phyloP scores from a whole-genome alignment of 2,329 filamentous ascomycete species.

The Trichoderma guizhouense region DNA sequence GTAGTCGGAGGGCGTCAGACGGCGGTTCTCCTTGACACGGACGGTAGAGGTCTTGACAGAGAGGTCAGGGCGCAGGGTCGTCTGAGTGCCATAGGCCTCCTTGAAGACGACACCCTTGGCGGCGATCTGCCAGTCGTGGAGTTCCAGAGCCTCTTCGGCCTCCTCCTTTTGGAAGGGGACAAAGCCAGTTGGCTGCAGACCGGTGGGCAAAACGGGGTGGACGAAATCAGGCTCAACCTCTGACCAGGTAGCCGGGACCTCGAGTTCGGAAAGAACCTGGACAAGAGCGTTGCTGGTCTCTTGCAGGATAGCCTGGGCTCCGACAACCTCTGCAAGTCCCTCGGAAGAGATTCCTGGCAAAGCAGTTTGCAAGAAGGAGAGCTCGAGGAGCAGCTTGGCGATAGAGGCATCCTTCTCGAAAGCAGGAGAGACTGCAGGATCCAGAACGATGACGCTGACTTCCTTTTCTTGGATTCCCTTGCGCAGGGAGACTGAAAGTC shows the following conservation, averaged over 20 bases:
- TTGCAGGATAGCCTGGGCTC: conserved; percentile 50
- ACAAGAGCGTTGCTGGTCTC: conserved; percentile 66
- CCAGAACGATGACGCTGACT: conserved; percentile 70
- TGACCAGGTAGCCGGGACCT: conserved; percentile 77
- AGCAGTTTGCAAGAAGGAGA: conserved; percentile 79
- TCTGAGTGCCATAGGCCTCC: conserved; percentile 79
- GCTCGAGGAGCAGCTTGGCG: conserved; percentile 67
- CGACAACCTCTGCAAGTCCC: conserved; percentile 55
- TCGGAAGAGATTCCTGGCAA: conserved; percentile 62
- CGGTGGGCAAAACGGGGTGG: conserved; percentile 53
- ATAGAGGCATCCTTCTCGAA: conserved; percentile 64
- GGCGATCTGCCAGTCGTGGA: conserved; percentile 76
- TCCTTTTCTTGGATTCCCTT: conserved; percentile 68
- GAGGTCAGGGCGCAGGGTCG: conserved; percentile 77
- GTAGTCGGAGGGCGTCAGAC: conserved; percentile 82
- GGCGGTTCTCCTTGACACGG: conserved; percentile 90
- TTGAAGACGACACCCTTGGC: conserved; percentile 91
- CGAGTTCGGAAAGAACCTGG: conserved; percentile 66
- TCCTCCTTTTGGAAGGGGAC: conserved; percentile 74
- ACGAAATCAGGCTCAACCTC: conserved; percentile 57
- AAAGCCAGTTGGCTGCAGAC: conserved; percentile 78
- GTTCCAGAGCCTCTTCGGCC: conserved; percentile 58
- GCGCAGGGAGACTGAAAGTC: conserved; percentile 67
- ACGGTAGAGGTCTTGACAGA: conserved; percentile 82
- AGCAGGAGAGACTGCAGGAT: conserved; percentile 64